phyloP scores from a whole-genome alignment of 2,329 filamentous ascomycete species.

The Trichoderma citrinoviride region DNA sequence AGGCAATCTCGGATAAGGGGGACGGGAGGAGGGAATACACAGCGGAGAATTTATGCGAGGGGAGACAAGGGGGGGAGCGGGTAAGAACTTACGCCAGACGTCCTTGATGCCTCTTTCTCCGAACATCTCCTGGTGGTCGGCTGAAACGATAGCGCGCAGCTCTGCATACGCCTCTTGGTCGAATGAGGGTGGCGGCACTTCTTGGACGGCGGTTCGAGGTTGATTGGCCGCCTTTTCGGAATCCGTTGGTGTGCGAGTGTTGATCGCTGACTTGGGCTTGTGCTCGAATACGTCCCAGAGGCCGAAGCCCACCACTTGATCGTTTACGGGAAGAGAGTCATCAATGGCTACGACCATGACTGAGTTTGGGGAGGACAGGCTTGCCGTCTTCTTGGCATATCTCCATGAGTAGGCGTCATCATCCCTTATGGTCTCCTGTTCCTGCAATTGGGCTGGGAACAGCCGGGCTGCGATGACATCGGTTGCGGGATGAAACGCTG shows the following conservation, averaged over 20 bases:
- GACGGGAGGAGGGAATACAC: background rate
- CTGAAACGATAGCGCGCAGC: conserved; percentile 14
- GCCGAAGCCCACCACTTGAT: conserved; percentile 25
- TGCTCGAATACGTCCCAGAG: conserved; percentile 24
- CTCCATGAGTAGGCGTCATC: conserved; percentile 22
- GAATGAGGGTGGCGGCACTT: conserved; percentile 17
- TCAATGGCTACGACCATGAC: conserved; percentile 27
- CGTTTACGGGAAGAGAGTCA: background rate
- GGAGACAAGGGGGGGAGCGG: too few species aligned
- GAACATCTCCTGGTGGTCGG: conserved; percentile 20
- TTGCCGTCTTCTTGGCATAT: conserved; percentile 21
- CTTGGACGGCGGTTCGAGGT: background rate
- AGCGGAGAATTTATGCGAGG: background rate
- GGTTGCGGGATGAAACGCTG: conserved; percentile 27
- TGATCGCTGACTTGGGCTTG: too few species aligned
- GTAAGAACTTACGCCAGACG: conserved; percentile 23
- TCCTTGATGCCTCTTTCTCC: conserved; percentile 23
- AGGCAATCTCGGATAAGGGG: background rate
- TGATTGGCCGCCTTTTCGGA: conserved; percentile 15
- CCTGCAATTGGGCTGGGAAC: conserved; percentile 24
- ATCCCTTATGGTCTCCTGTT: background rate
- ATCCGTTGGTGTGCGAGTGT: background rate
- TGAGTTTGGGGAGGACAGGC: conserved; percentile 19
- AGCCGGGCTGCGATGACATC: conserved; percentile 23
- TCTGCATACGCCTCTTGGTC: conserved; percentile 23